Evolutionary conservation across 768 basidiomycete genomes (phyloP).

Genomic region (Postia placenta): DNA sequence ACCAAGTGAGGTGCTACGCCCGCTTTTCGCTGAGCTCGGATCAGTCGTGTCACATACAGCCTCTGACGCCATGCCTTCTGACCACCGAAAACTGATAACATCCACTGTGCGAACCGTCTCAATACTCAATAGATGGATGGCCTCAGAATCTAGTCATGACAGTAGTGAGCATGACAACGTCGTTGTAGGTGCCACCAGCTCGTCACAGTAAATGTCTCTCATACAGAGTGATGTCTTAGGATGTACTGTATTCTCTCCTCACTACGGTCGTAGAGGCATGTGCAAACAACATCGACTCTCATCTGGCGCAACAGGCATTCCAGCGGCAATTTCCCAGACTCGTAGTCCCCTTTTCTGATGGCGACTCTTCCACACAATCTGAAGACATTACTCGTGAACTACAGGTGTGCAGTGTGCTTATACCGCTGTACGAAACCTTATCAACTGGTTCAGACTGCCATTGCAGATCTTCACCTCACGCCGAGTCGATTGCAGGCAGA

Average conservation of each 20-base stretch:
- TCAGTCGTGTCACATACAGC: conserved; percentile 2
- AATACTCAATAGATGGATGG: too few species aligned
- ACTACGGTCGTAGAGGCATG: conserved; percentile 6
- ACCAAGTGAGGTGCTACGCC: conserved; percentile 8
- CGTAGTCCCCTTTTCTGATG: conserved; percentile 3
- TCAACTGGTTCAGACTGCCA: too few species aligned
- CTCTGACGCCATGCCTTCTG: conserved; percentile 5
- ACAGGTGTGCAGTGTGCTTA: too few species aligned
- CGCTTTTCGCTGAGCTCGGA: conserved; percentile 15
- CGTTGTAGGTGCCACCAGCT: too few species aligned
- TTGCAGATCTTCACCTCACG: too few species aligned
- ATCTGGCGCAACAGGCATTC: conserved; percentile 14
- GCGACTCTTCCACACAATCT: background rate
- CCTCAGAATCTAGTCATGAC: too few species aligned
- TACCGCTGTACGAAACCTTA: too few species aligned
- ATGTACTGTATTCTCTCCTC: conserved; percentile 7
- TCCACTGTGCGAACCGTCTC: too few species aligned
- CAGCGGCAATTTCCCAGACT: conserved; percentile 17
- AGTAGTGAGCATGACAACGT: too few species aligned
- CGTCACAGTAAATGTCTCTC: too few species aligned
- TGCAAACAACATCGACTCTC: conserved; percentile 5
- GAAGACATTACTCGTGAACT: conserved; percentile 3
- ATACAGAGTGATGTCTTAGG: too few species aligned
- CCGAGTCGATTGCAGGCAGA: background rate
- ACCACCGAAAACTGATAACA: too few species aligned